Evolutionary conservation across 2,329 filamentous ascomycete species (phyloP), one percentile per base, ranked within the genome.

Genomic region (Aspergillus latus): DNA sequence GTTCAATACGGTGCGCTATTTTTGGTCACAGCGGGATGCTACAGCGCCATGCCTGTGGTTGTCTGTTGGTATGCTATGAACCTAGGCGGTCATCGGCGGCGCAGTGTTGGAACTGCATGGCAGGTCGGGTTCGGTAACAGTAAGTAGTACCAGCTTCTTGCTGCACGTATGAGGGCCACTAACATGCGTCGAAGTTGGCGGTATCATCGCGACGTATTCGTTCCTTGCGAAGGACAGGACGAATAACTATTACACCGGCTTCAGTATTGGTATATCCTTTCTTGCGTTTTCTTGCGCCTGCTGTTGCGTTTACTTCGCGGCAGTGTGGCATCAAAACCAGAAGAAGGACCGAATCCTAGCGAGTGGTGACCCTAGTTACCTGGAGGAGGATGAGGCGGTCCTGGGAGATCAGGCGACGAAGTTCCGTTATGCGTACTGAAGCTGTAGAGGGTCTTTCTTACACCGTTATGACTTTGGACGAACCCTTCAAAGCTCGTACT

Each of bases 1-100:
- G 74, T 90, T 5, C 83, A 94, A 70, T 97, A 96, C 66, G 88
- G 80, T 0, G 89, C 88, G 0, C 81, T 97, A 0, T 96, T 95
- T 78, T 78, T 97, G 32, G 84, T 95, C 49, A 88, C 89, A 1
- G 86, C 86, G 76, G 90, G 90, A 49, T 82, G 84, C 0, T 97
- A 95, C 74, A 86, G 85, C 1, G 90, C 92, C n/a, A 92, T 96
- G 88, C 92, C 93, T 0, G 86, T 96, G 30, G 84, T 92, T 43
- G 83, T 92, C 6, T 92, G 88, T 71, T 92, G 89, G 88, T 92
- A 88, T 72, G 88, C 87, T 64, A 90, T 91, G 84, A 92, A 92
- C 64, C 76, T 91, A 1, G 84, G 84, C 2, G 88, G 88, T 0
- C 89, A 92, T 68, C 86, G 86, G 56, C 82, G 88, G 2, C 80